Percentiles rank a stretch among this genome's conserved stretches.
Conservation (phyloP, 176 grass and related monocot species). For the Phyllostachys edulis region DNA sequence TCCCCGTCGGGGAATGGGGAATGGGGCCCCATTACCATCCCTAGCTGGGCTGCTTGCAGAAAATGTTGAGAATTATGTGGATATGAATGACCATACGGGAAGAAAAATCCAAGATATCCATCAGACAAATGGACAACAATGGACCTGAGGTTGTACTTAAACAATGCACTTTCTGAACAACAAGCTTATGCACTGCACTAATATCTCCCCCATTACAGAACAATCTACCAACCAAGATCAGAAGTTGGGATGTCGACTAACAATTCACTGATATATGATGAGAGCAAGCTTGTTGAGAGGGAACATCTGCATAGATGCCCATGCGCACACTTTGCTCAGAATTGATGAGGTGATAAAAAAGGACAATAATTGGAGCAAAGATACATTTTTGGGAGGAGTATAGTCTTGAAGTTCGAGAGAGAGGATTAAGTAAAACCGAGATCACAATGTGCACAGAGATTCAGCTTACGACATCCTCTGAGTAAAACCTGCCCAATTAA, state of each 20-base stretch:
- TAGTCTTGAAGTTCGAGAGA: neutral
- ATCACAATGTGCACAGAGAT: neutral
- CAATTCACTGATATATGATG: neutral
- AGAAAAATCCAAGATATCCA: conserved; percentile 6
- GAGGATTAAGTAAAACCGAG: no score
- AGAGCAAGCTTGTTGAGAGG: neutral
- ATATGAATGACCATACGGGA: neutral
- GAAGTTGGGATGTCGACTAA: neutral
- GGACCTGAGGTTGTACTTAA: neutral
- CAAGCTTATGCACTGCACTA: neutral
- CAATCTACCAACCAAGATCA: neutral
- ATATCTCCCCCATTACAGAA: neutral
- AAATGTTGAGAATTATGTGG: neutral
- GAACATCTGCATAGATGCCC: neutral
- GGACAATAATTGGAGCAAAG: neutral
- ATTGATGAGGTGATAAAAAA: neutral
- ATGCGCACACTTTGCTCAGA: neutral
- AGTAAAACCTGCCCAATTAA: neutral
- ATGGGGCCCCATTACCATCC: no score
- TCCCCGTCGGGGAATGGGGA: no score
- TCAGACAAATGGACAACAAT: neutral
- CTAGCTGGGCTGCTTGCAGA: neutral
- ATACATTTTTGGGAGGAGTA: neutral
- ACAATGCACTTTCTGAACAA: conserved; percentile 2
- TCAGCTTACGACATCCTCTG: neutral